Base-by-base conservation (phyloP, 257 asterid genomes). In the Nicotiana obtusifolia region DNA sequence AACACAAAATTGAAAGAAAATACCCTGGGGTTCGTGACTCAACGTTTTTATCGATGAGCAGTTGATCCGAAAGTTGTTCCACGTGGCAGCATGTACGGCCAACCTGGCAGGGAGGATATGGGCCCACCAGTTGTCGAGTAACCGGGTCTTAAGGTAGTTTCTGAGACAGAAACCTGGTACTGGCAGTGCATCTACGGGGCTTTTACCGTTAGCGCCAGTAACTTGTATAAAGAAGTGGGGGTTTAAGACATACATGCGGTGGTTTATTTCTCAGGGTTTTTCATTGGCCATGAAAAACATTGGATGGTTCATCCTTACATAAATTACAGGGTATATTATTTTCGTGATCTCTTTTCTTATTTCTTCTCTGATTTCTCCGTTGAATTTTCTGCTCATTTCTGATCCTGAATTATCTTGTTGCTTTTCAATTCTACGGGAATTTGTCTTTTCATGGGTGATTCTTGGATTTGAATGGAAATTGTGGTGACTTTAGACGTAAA, bases 191-290 rank as follows among this genome's bases (percentile, higher is more conserved):
- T 6, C 16, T 26, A 76, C 41, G 84, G 81, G 83, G 82, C 69
- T 35, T 76, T 66, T 82, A 91, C 97, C 91, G 89, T 61, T 81
- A 76, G 81, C 57, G 78, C 91, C 91, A 89, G 93, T 93, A 37
- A 76, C 95, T 89, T 89, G 91, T 95, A 93, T 93, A 93, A 41
- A 93, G 95, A 89, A 82, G 82, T 90, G 97, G 97, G 90, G 99
- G 97, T 92, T 95, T 91, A 89, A 93, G 95, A 88, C 62, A 86
- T 86, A 84, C 76, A 78, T 78, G 81, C 82, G 81, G 89, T 89
- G 95, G 90, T 87, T 91, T 41, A 41, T 41, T 92, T 91, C 94
- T 82, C 87, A 87, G 98, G 99, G 97, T 90, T 93, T 95, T 92
- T 88, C 31, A 15, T 69, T 7, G 47, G 47, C 52, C 54, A 69